Evolutionary conservation across 164 flowering plant genomes (phyloP).

Genomic region (Vitis rupestris): DNA sequence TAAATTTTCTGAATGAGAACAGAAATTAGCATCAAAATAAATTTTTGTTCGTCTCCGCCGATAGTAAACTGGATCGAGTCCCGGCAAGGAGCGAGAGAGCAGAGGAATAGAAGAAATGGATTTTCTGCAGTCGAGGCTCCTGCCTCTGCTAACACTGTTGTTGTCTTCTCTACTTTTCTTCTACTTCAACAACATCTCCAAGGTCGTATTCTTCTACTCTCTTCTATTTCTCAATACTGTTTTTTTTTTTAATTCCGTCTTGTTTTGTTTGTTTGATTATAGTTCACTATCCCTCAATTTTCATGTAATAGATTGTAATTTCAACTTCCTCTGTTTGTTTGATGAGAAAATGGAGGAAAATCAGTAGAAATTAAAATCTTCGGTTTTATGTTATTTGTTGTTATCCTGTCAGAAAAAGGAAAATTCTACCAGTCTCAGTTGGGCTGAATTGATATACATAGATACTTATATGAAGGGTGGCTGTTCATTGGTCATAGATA

Average conservation of each 20-base stretch:
- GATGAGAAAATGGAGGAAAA: neutral
- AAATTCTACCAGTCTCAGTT: too few species aligned
- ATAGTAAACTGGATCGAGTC: neutral
- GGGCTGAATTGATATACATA: too few species aligned
- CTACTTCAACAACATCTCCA: conserved; percentile 27
- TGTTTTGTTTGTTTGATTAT: neutral
- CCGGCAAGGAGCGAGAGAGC: conserved; percentile 15
- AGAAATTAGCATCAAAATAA: too few species aligned
- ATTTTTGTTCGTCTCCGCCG: too few species aligned
- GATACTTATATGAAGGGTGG: too few species aligned
- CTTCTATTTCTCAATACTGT: too few species aligned
- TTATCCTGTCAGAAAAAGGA: neutral
- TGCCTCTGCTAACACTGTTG: conserved; percentile 52
- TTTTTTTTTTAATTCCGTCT: neutral
- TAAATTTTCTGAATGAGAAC: too few species aligned
- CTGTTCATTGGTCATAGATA: too few species aligned
- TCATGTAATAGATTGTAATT: too few species aligned
- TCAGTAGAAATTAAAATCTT: neutral
- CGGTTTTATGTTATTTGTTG: neutral
- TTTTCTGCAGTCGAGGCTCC: conserved; percentile 39
- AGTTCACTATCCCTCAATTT: neutral
- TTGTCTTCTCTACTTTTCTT: conserved; percentile 50
- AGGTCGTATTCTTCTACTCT: conserved; percentile 30
- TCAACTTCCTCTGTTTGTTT: neutral
- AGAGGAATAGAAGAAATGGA: conserved; percentile 32